Conservation (phyloP, 208 protist genomes). For the Leishmania braziliensis region DNA sequence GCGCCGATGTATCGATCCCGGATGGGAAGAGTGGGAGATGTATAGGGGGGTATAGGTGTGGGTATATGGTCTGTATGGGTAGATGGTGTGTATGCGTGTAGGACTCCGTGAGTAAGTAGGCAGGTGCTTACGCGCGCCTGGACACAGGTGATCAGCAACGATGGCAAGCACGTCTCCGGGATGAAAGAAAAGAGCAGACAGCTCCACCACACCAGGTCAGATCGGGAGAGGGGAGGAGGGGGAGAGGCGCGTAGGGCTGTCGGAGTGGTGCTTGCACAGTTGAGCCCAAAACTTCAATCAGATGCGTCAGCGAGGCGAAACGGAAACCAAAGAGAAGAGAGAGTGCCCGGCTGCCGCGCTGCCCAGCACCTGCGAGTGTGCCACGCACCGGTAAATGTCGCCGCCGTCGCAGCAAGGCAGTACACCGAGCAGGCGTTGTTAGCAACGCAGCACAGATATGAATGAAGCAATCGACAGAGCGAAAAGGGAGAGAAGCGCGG, state of each 20-base stretch:
- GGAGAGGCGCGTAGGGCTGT: background rate
- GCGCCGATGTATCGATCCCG: background rate
- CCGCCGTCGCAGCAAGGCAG: background rate
- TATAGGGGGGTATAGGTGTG: background rate
- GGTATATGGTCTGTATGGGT: background rate
- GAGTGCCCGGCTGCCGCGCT: background rate
- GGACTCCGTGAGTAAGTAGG: no score
- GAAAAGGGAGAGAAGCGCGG: background rate
- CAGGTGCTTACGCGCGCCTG: background rate
- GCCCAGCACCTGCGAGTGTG: background rate
- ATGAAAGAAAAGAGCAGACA: background rate
- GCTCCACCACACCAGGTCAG: background rate
- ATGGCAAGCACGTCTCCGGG: background rate
- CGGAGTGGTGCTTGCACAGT: background rate
- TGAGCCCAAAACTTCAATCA: background rate
- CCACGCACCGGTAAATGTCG: background rate
- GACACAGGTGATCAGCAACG: background rate
- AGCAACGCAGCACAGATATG: background rate
- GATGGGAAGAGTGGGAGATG: background rate
- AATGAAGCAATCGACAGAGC: background rate
- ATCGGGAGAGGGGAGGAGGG: background rate
- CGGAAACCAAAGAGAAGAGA: background rate
- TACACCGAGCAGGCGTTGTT: background rate
- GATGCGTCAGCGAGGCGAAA: background rate
- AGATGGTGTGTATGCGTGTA: background rate